Evolutionary conservation across 495 filamentous ascomycete species (phyloP).

Genomic region (Saxophila tyrrhenica): DNA sequence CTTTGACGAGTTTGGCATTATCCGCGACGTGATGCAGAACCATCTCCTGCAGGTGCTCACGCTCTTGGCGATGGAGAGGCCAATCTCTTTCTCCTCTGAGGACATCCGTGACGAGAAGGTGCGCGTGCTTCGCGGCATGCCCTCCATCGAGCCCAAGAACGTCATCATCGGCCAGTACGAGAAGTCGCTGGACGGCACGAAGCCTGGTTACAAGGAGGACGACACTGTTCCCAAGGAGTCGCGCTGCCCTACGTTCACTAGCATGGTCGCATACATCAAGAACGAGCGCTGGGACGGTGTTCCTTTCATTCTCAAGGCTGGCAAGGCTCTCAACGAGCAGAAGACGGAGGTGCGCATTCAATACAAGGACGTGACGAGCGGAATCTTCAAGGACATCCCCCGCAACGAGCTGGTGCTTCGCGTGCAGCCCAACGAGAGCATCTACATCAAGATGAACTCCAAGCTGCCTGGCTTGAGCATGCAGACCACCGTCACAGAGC

Average conservation of each 20-base stretch:
- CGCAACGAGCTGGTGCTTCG: constrained; percentile 99
- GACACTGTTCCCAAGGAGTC: constrained; percentile 97
- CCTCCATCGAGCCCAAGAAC: constrained; percentile 96
- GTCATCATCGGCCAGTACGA: constrained; percentile 99
- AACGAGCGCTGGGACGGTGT: constrained; percentile 99
- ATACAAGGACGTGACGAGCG: constrained; percentile 97
- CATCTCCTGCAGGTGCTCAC: constrained; percentile 92
- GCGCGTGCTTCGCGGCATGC: constrained; percentile 85
- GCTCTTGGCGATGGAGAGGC: constrained; percentile 93
- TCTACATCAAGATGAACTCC: constrained; percentile 99
- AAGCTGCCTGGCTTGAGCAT: constrained; percentile 97
- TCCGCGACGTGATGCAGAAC: constrained; percentile 74
- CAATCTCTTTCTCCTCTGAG: constrained; percentile 95
- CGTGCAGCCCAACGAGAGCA: constrained; percentile 97
- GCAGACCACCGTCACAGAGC: constrained; percentile 98
- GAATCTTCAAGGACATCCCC: constrained; percentile 99
- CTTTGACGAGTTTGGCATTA: constrained; percentile 99
- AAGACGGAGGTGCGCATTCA: constrained; percentile 99
- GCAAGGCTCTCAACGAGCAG: constrained; percentile 98
- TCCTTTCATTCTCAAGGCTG: constrained; percentile 98
- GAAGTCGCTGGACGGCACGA: constrained; percentile 89
- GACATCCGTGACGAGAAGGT: constrained; percentile 99
- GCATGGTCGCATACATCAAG: constrained; percentile 95
- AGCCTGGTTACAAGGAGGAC: constrained; percentile 97
- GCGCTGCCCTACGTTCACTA: constrained; percentile 94